phyloP scores from a whole-genome alignment of 1,284 basidiomycete genomes.

The Phlebopus sp. region DNA sequence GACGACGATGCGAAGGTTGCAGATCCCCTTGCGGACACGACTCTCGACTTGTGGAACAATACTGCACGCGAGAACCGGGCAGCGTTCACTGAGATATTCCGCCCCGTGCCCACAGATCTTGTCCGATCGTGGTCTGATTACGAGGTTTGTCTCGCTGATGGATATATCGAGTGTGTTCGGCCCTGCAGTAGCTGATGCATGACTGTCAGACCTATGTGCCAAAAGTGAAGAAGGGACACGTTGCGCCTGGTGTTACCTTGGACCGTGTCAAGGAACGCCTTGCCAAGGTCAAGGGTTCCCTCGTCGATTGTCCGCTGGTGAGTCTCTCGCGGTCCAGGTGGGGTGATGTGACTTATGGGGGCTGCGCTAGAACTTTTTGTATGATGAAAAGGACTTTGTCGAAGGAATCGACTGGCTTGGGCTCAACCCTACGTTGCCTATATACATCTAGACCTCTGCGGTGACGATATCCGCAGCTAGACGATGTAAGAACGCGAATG shows the following conservation, averaged over 20 bases:
- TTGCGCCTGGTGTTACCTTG: slow-evolving; percentile 64
- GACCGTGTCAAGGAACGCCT: slow-evolving; percentile 73
- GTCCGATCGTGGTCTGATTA: slow-evolving; percentile 79
- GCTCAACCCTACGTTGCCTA: slow-evolving; percentile 71
- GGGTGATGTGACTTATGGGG: slow-evolving; percentile 13
- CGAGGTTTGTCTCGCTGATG: slow-evolving; percentile 47
- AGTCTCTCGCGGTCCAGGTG: slow-evolving; percentile 7
- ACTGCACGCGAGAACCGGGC: slow-evolving; percentile 80
- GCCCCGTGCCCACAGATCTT: slow-evolving; percentile 77
- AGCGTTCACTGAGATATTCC: slow-evolving; percentile 81
- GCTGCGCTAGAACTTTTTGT: slow-evolving; percentile 67
- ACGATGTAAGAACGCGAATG: slow-evolving; percentile 1
- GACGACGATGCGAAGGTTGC: slow-evolving; percentile 67
- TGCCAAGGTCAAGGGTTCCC: slow-evolving; percentile 61
- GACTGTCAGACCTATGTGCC: slow-evolving; percentile 61
- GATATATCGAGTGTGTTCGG: slow-evolving; percentile 11
- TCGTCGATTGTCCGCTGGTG: slow-evolving; percentile 79
- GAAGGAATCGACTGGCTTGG: slow-evolving; percentile 69
- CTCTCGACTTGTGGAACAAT: slow-evolving; percentile 60
- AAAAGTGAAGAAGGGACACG: slow-evolving; percentile 80
- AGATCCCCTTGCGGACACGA: slow-evolving; percentile 74
- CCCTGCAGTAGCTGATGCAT: slow-evolving; percentile 7
- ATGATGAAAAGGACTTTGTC: slow-evolving; percentile 73
- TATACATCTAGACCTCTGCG: slow-evolving; percentile 54
- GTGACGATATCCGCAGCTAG: slow-evolving; percentile 9